Evolutionary conservation across 306 rosid species (phyloP), one percentile per base, ranked within the genome.

Genomic region (Notholithocarpus densiflorus): DNA sequence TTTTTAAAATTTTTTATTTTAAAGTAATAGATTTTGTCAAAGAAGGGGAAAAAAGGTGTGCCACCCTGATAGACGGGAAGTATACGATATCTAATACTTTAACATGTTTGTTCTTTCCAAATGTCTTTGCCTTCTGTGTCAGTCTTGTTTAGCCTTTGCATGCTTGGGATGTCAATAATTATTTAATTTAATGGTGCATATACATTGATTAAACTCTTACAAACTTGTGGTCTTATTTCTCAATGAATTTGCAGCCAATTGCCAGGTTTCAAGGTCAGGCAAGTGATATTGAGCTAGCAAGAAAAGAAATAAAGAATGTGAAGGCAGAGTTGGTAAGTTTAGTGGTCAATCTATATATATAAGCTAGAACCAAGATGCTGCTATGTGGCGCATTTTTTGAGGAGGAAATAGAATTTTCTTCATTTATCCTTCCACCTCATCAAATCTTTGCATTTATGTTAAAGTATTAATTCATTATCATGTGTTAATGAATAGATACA

Each of bases 201-300:
- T 2, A 17, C 45, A 34, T 17, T 34, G 9, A 31, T 17, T 64
- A 29, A 64, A 4, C 17, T 31, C 70, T 15, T 29, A 1, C 20
- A 12, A 60, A 61, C 72, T 45, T 26, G 14, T 54, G 29, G 48
- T 56, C 31, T 31, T 13, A 13, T 79, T 34, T 31, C 68, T 76
- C 72, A 66, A 60, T 80, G 65, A 70, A 74, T 83, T 73, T 90
- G 82, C 86, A 96, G 98, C 99, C 98, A 53, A 96, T 96, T 82
- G 96, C 91, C 75, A 88, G 97, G 88, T 90, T 90, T 85, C 93
- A 96, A 82, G 98, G 99, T 80, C 99, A 93, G 87, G 99, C 98
- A 72, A 83, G 90, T 6, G 99, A 93, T 82, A 87, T 96, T 73
- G 89, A 90, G 43, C 83, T 89, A 53, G 96, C 97, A 62, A 93